phyloP scores from a whole-genome alignment of 352 stramenopile species.

The Halophytophthora batemanensis region DNA sequence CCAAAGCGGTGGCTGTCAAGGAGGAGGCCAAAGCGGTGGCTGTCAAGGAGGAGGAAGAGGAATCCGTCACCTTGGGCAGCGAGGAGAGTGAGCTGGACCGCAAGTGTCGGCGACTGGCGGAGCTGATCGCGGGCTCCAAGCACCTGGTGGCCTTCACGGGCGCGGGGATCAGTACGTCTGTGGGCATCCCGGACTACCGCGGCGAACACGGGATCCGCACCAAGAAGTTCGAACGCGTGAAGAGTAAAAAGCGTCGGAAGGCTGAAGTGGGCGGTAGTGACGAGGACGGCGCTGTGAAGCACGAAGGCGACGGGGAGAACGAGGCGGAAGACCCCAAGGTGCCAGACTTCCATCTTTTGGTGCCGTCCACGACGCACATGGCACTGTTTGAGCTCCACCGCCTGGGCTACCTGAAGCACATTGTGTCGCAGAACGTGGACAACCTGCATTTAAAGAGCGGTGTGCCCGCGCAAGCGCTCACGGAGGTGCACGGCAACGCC shows the following conservation, averaged over 20 bases:
- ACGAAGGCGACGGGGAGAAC: slow-evolving; percentile 8
- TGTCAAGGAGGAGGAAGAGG: slow-evolving; percentile 2
- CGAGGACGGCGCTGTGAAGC: slow-evolving; percentile 8
- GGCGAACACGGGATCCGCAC: slow-evolving; percentile 79
- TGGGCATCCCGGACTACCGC: slow-evolving; percentile 78
- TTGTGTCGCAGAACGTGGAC: slow-evolving; percentile 85
- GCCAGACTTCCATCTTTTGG: slow-evolving; percentile 62
- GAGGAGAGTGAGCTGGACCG: slow-evolving; percentile 31
- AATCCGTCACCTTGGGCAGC: slow-evolving; percentile 1
- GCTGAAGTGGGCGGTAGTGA: slow-evolving; percentile 6
- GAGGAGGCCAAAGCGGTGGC: slow-evolving; percentile 1
- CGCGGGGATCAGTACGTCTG: slow-evolving; percentile 75
- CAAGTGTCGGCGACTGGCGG: slow-evolving; percentile 59
- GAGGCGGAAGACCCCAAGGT: slow-evolving; percentile 17
- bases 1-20: slow-evolving; percentile 2
- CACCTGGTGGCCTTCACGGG: slow-evolving; percentile 82
- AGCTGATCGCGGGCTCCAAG: slow-evolving; percentile 53
- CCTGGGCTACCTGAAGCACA: slow-evolving; percentile 66
- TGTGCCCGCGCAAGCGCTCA: slow-evolving; percentile 45
- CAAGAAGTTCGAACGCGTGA: slow-evolving; percentile 40
- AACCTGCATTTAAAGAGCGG: slow-evolving; percentile 85
- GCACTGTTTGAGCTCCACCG: slow-evolving; percentile 72
- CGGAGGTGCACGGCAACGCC: slow-evolving; percentile 81
- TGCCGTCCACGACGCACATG: slow-evolving; percentile 82
- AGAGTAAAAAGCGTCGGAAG: slow-evolving; percentile 24